Evolutionary conservation across 2,329 filamentous ascomycete genomes (phyloP).

Genomic region (Triangularia setosa): DNA sequence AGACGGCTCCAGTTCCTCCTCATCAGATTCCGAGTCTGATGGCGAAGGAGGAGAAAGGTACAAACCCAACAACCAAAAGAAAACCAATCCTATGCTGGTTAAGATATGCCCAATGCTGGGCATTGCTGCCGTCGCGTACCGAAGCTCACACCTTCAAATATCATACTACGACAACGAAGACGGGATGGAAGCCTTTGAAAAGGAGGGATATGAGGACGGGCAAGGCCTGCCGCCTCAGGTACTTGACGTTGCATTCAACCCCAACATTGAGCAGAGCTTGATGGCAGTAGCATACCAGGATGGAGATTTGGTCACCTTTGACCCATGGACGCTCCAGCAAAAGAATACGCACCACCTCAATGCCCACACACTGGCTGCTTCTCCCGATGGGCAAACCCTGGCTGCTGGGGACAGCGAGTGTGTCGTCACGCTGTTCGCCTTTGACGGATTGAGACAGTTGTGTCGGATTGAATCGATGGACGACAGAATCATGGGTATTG

Average conservation of each 20-base stretch:
- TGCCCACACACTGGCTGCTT: slow-evolving; percentile 22
- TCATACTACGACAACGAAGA: slow-evolving; percentile 20
- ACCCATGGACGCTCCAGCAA: slow-evolving; percentile 23
- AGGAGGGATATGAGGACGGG: slow-evolving; percentile 19
- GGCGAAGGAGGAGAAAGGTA: background rate
- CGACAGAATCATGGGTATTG: slow-evolving; percentile 22
- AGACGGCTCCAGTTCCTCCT: slow-evolving; percentile 16
- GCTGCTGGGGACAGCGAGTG: slow-evolving; percentile 26
- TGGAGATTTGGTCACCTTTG: slow-evolving; percentile 21
- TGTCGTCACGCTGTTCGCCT: slow-evolving; percentile 26
- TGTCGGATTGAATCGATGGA: slow-evolving; percentile 20
- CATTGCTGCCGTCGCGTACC: slow-evolving; percentile 18
- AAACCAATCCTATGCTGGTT: slow-evolving; percentile 13
- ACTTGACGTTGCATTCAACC: slow-evolving; percentile 20
- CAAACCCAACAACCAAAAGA: slow-evolving; percentile 9
- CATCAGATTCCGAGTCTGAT: slow-evolving; percentile 16
- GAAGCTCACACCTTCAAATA: slow-evolving; percentile 18
- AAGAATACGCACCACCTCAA: slow-evolving; percentile 13
- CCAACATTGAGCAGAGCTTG: slow-evolving; percentile 20
- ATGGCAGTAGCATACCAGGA: slow-evolving; percentile 24
- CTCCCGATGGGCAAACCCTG: slow-evolving; percentile 27
- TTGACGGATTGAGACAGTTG: slow-evolving; percentile 23
- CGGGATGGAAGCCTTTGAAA: slow-evolving; percentile 16
- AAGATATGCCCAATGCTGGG: slow-evolving; percentile 16
- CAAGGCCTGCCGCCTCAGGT: slow-evolving; percentile 13